phyloP scores from a whole-genome alignment of 768 basidiomycete species.

The Boletus sensibilis region DNA sequence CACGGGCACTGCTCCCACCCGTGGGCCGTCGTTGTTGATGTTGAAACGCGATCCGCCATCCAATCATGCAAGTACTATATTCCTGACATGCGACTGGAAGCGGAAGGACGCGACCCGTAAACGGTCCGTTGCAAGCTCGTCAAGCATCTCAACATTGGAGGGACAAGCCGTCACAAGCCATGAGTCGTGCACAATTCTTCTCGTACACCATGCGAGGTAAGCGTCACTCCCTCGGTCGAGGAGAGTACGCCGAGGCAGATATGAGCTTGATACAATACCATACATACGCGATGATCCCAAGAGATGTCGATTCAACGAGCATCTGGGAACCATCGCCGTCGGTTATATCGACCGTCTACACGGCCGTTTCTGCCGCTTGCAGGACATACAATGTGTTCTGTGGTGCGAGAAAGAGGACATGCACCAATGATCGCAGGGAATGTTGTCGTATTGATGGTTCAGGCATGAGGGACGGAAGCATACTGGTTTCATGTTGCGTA shows the following conservation, averaged over 20 bases:
- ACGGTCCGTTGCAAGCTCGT: constrained; percentile 68
- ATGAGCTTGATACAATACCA: constrained; percentile 84
- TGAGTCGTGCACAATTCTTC: constrained; percentile 46
- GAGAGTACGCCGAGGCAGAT: constrained; percentile 22
- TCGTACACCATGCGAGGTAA: constrained; percentile 52
- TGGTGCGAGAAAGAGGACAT: constrained; percentile 75
- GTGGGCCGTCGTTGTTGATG: too few relatives aligned
- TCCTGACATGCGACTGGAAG: too few relatives aligned
- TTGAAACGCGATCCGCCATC: too few relatives aligned
- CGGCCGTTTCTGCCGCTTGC: constrained; percentile 75
- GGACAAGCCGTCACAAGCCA: constrained; percentile 41
- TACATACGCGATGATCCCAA: constrained; percentile 49
- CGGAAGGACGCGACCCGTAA: constrained; percentile 63
- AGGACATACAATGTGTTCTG: constrained; percentile 82
- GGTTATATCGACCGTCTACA: constrained; percentile 71
- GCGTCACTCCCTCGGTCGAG: too few relatives aligned
- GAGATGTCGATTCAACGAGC: constrained; percentile 47
- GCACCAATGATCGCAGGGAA: constrained; percentile 72
- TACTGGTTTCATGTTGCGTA: constrained; percentile 57
- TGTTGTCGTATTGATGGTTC: constrained; percentile 24
- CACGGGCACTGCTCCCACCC: constrained; percentile 4
- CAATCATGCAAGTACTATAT: too few relatives aligned
- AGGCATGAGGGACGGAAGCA: constrained; percentile 20
- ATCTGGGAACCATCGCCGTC: constrained; percentile 49
- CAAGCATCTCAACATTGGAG: constrained; percentile 62